Evolutionary conservation across 176 grass and related monocot species (phyloP), one percentile per base, ranked within the genome.

Genomic region (Bothriochloa decipiens): DNA sequence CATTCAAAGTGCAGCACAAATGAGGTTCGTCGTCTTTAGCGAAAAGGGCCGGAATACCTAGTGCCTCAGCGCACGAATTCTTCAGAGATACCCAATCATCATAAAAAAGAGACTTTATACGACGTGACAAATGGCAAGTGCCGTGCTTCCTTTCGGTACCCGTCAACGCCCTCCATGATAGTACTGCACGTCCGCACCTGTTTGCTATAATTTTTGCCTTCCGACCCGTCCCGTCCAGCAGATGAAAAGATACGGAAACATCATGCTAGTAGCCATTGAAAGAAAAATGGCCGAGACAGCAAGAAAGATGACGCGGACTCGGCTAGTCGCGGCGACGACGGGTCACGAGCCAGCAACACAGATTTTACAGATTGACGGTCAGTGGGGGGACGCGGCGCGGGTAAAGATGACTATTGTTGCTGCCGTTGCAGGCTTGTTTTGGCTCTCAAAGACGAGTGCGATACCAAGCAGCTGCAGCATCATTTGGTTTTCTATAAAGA

Each of bases 111-210:
- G 28, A 46, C 62, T 76, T 52, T 71, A 55, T 28, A 75, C 35
- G 76, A 45, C 72, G 79, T 60, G 76, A 68, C 81, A 74, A 58
- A 61, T 46, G 46, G 55, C 75, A 79, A 16, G 12, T 1, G 53
- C 42, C 35, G 20, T 27, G 13, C 32, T n/a, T 36, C 57, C 75
- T 88, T 78, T 74, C 15, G 25, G 36, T 61, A 27, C 60, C 60
- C 75, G 82, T 75, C 82, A 61, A 69, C 62, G 61, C 15, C 14
- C 27, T 47, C n/a, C 33, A 14, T 70, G 42, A 79, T 42, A 52
- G 68, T 32, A 32, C 29, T 32, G 29, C 29, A 32, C n/a, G 29
- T 32, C 4, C 2, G 10, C 25, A 20, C 20, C 4, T 6, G 46
- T 75, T 75, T 25, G 29, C 28, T 53, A 41, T n/a, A 25, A 1